A percentile compares a stretch with the other conserved stretches of the same genome.
Conservation (phyloP, 257 asterid genomes). For the Lycium ferocissimum region DNA sequence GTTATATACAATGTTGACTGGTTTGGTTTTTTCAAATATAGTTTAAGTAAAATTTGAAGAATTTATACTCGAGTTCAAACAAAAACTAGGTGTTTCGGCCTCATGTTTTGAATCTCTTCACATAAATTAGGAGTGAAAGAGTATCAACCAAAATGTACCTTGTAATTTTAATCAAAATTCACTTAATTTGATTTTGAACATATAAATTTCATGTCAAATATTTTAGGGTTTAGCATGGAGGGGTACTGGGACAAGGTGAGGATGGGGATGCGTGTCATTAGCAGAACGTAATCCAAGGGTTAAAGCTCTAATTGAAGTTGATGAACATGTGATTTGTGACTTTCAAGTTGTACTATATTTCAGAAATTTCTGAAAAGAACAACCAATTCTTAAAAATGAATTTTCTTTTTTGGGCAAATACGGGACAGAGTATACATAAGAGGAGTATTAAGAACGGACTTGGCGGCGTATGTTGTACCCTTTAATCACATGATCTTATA, state of each 20-base stretch:
- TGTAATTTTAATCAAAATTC: no score
- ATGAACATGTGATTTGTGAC: slow-evolving; percentile 23
- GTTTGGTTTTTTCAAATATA: no score
- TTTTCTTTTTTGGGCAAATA: neutral
- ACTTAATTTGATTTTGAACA: no score
- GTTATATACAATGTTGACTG: no score
- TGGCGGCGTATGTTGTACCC: neutral
- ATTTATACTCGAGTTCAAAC: no score
- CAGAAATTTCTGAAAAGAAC: neutral
- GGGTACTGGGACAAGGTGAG: neutral
- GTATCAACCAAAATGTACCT: no score
- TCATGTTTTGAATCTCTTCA: no score
- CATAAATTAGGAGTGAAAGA: no score
- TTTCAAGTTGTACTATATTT: slow-evolving; percentile 21
- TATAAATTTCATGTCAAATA: no score
- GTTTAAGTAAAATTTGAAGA: no score
- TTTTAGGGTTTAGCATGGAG: neutral
- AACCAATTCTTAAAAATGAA: neutral
- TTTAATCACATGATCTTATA: slow-evolving; percentile 8
- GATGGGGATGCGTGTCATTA: slow-evolving; percentile 17
- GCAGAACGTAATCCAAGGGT: neutral
- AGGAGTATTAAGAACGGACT: slow-evolving; percentile 23
- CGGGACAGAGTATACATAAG: neutral
- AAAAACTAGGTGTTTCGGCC: no score
- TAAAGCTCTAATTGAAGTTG: slow-evolving; percentile 12